Percentiles rank a stretch among this genome's conserved stretches.
These are phyloP conservation scores for Colletotrichum coccodes DNA, from an alignment of 2,329 filamentous ascomycete species.

Conservation along the genomic window DNA sequence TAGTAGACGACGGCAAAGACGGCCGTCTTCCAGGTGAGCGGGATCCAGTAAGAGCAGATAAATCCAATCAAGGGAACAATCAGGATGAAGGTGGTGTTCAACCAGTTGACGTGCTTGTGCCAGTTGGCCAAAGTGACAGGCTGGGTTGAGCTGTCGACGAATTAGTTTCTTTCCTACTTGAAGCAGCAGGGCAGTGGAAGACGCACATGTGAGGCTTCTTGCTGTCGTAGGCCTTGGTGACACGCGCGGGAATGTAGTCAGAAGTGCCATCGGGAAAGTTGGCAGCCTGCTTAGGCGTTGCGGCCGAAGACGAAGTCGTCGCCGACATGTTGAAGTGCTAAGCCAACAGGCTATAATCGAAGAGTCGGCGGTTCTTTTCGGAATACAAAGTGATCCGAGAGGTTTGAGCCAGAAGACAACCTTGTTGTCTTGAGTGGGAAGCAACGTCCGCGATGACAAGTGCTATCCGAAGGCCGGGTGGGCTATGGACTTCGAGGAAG, in stretches of 20 bases:
- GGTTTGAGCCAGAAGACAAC: slow-evolving; percentile 17
- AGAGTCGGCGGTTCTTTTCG: neutral
- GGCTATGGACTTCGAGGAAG: slow-evolving; percentile 11
- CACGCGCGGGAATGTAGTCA: slow-evolving; percentile 63
- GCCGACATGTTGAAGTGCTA: slow-evolving; percentile 24
- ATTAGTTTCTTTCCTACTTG: neutral
- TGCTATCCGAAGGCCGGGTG: neutral
- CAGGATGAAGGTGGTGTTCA: slow-evolving; percentile 86
- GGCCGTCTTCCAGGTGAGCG: slow-evolving; percentile 76
- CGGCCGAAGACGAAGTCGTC: slow-evolving; percentile 48
- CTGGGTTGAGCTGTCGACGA: slow-evolving; percentile 66
- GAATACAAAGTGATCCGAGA: neutral
- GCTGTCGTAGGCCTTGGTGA: slow-evolving; percentile 56
- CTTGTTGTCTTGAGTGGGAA: neutral
- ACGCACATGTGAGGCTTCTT: slow-evolving; percentile 80
- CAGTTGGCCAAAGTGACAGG: slow-evolving; percentile 85
- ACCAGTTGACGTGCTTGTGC: slow-evolving; percentile 94
- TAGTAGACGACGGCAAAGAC: slow-evolving; percentile 83
- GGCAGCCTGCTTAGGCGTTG: slow-evolving; percentile 49
- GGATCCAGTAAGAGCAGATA: slow-evolving; percentile 81
- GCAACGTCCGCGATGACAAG: slow-evolving; percentile 5
- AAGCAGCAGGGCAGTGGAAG: neutral
- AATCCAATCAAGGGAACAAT: slow-evolving; percentile 80
- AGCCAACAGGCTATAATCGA: slow-evolving; percentile 2
- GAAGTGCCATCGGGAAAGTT: slow-evolving; percentile 63